phyloP scores from a whole-genome alignment of 2,329 filamentous ascomycete species.

The Chaetomium strumarium region DNA sequence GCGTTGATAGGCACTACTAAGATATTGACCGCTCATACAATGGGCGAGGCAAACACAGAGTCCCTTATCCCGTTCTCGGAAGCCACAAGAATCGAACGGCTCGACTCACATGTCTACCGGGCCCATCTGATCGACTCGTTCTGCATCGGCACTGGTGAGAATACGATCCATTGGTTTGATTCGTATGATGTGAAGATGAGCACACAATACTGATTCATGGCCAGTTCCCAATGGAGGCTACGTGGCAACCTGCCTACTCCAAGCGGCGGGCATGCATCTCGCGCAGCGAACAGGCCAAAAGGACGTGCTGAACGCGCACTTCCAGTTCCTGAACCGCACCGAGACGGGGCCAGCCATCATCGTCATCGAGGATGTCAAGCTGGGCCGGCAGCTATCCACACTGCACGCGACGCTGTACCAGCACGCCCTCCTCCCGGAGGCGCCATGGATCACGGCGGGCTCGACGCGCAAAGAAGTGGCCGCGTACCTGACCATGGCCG shows the following conservation, averaged over 20 bases:
- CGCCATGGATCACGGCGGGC: constrained; percentile 32
- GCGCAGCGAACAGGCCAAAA: constrained; percentile 28
- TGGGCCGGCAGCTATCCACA: constrained; percentile 37
- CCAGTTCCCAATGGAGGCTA: constrained; percentile 43
- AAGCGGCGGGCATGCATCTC: constrained; percentile 33
- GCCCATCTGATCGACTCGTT: constrained; percentile 23
- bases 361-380: constrained; percentile 37
- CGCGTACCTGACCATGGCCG: constrained; percentile 37
- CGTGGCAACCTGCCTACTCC: constrained; percentile 36
- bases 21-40: not conserved
- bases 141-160: constrained; percentile 25
- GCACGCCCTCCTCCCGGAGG: constrained; percentile 27
- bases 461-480: constrained; percentile 30
- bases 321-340: constrained; percentile 38
- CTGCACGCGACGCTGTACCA: constrained; percentile 40
- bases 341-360: constrained; percentile 34
- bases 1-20: no score
- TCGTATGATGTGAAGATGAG: no score
- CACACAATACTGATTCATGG: no score
- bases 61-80: constrained; percentile 19
- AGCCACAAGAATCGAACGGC: constrained; percentile 20
- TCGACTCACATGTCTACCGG: constrained; percentile 24
- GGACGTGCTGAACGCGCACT: constrained; percentile 36
- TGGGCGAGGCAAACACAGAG: not conserved
- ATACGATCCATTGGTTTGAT: no score